Evolutionary conservation across 23 red algal species (phyloP).

Genomic region (Rhodosorus marinus): DNA sequence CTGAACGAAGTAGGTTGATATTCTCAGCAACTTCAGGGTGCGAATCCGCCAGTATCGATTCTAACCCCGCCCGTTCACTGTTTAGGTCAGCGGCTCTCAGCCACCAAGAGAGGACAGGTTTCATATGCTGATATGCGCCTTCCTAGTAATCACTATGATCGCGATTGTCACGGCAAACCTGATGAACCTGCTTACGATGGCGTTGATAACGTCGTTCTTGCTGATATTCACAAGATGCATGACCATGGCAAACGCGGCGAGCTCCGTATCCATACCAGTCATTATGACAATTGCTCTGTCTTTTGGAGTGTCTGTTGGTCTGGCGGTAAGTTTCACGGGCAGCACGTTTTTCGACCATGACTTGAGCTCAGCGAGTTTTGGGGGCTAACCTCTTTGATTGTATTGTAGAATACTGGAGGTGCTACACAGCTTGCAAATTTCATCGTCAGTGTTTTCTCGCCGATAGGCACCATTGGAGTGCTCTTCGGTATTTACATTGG

Average conservation of each 20-base stretch:
- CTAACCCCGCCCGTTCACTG: too few species aligned
- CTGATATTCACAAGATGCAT: conserved; percentile 61
- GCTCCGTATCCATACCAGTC: conserved; percentile 36
- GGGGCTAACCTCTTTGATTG: too few species aligned
- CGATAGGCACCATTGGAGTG: conserved; percentile 33
- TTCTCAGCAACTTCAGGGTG: too few species aligned
- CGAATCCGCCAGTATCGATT: too few species aligned
- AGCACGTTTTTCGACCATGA: too few species aligned
- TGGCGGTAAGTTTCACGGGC: too few species aligned
- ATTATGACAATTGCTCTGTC: conserved; percentile 61
- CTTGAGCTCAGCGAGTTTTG: too few species aligned
- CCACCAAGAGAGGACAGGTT: conserved; percentile 50
- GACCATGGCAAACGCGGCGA: conserved; percentile 22
- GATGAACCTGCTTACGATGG: conserved; percentile 28
- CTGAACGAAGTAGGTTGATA: too few species aligned
- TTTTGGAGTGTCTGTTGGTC: conserved; percentile 54
- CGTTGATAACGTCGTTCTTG: conserved; percentile 22
- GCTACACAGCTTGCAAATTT: conserved; percentile 44
- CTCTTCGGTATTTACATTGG: conserved; percentile 83
- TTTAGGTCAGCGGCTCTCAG: conserved; percentile 37
- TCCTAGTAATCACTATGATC: conserved; percentile 41
- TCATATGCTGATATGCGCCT: conserved; percentile 54
- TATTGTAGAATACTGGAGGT: conserved; percentile 37
- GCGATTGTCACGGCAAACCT: conserved; percentile 37
- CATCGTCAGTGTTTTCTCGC: conserved; percentile 41